A percentile compares a stretch with the other conserved stretches of the same genome.
phyloP scores from a whole-genome alignment of 2,329 filamentous ascomycete genomes.

The Shiraia bambusicola region DNA sequence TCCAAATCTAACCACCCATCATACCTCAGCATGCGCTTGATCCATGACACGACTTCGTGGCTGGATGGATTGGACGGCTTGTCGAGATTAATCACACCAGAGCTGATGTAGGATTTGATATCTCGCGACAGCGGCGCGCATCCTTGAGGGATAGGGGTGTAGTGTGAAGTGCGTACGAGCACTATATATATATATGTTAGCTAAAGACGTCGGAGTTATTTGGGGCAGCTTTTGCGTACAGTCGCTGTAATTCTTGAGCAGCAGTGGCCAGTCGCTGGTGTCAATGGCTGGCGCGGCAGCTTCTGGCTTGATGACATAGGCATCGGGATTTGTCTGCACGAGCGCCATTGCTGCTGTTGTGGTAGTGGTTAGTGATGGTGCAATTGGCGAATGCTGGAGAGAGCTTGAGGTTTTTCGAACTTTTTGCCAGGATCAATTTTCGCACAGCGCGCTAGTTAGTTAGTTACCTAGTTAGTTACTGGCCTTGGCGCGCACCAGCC shows the following conservation, averaged over 20 bases:
- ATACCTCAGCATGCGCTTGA: conserved; percentile 93
- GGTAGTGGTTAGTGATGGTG: conserved; percentile 22
- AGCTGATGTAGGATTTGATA: conserved; percentile 94
- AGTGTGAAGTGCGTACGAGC: conserved; percentile 90
- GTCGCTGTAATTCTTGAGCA: conserved; percentile 95
- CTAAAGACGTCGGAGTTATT: conserved; percentile 21
- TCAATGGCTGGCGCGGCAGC: conserved; percentile 74
- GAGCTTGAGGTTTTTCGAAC: conserved; percentile 29
- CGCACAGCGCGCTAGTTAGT: too few relatives aligned
- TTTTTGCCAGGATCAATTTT: conserved; percentile 15
- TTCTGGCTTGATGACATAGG: conserved; percentile 92
- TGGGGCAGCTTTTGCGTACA: conserved; percentile 60
- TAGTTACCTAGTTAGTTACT: too few relatives aligned
- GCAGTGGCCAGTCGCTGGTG: conserved; percentile 87
- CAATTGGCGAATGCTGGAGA: conserved; percentile 28
- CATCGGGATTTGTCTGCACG: conserved; percentile 54
- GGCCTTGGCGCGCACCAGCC: too few relatives aligned
- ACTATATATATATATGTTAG: conserved; percentile 56
- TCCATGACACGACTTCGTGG: conserved; percentile 98
- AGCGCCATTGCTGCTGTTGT: conserved; percentile 38
- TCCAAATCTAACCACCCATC: neutral
- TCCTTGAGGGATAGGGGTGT: conserved; percentile 92
- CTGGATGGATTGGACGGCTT: conserved; percentile 97
- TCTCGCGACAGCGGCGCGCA: conserved; percentile 90
- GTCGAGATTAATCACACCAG: conserved; percentile 97